phyloP scores from a whole-genome alignment of 176 grass and related monocot genomes.

The Typha latifolia region DNA sequence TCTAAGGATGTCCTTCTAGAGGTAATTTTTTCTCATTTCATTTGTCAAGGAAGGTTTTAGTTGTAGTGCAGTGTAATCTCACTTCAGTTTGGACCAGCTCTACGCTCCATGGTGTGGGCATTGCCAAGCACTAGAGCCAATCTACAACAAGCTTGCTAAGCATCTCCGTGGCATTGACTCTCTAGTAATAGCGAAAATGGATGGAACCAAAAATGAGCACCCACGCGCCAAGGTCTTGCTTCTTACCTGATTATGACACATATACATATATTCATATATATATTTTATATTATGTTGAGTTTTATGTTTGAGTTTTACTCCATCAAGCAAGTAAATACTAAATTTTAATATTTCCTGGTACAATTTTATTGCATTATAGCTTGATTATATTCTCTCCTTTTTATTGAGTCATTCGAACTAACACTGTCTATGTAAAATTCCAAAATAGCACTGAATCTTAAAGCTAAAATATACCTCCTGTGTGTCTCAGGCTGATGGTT shows the following conservation, averaged over 20 bases:
- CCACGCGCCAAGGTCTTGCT: conserved; percentile 61
- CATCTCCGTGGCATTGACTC: conserved; percentile 64
- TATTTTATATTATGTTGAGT: conserved; percentile 5
- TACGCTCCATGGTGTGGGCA: conserved; percentile 98
- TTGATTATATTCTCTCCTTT: conserved; percentile 11
- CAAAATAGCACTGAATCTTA: background rate
- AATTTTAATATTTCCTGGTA: background rate
- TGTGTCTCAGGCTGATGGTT: conserved; percentile 69
- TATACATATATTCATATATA: background rate
- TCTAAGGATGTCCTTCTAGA: conserved; percentile 93
- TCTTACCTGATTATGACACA: background rate
- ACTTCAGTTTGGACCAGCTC: conserved; percentile 31
- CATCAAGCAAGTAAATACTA: background rate
- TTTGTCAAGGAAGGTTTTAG: conserved; percentile 10
- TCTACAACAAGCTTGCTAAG: conserved; percentile 75
- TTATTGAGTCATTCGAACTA: background rate
- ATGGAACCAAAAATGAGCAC: conserved; percentile 83
- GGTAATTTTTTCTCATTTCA: conserved; percentile 24
- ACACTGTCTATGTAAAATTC: background rate
- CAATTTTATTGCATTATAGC: background rate
- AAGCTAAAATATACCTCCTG: conserved; percentile 16
- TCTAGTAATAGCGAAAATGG: conserved; percentile 96
- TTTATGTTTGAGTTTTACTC: conserved; percentile 4
- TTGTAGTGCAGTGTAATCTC: background rate
- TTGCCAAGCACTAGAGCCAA: conserved; percentile 80